Conservation (phyloP, 2,329 filamentous ascomycete genomes). For the Aureobasidium lini region DNA sequence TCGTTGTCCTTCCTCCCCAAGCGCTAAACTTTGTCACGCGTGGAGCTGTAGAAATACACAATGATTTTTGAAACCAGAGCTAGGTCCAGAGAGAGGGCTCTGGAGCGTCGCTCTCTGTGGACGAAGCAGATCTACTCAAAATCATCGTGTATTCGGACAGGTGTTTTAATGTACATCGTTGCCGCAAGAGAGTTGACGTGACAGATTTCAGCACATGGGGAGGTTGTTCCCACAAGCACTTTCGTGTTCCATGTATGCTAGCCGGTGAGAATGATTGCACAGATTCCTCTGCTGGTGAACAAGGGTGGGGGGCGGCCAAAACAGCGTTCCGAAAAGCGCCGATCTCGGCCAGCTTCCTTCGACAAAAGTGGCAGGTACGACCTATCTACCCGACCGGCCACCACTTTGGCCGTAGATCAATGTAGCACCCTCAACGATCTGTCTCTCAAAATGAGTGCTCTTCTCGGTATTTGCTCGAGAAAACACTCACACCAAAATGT, state of each 20-base stretch:
- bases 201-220: too few relatives aligned
- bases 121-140: too few relatives aligned
- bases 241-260: background rate
- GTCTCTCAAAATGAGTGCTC: background rate
- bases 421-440: background rate
- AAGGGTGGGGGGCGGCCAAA: background rate
- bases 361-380: background rate
- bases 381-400: constrained; percentile 2
- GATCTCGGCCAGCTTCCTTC: background rate
- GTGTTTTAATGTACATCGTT: too few relatives aligned
- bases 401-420: background rate
- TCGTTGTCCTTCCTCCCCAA: too few relatives aligned
- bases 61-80: too few relatives aligned
- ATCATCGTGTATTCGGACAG: too few relatives aligned
- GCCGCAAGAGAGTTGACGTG: too few relatives aligned
- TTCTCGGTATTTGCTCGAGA: background rate
- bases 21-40: too few relatives aligned
- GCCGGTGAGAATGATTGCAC: background rate
- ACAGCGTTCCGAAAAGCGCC: background rate
- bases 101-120: too few relatives aligned
- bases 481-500: constrained; percentile 18
- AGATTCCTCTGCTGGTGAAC: background rate
- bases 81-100: too few relatives aligned
- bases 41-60: too few relatives aligned
- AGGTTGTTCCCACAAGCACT: background rate